Evolutionary conservation across 192 early-diverging fungal genomes (phyloP).

Genomic region (Coemansia sp.): DNA sequence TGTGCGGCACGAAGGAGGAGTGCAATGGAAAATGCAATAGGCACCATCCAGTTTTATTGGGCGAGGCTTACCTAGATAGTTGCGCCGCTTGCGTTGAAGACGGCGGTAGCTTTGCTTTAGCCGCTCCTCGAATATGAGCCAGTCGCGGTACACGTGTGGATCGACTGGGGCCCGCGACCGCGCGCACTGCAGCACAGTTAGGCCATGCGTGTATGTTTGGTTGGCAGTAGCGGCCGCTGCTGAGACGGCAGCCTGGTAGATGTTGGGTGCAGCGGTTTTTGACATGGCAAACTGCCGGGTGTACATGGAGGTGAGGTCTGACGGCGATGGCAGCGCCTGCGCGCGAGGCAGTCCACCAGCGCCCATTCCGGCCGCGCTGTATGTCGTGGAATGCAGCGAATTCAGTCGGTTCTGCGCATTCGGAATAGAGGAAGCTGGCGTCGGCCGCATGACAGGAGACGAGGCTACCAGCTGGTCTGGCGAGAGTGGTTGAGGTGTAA

Average conservation of each 20-base stretch:
- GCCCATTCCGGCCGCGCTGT: constrained; percentile 20
- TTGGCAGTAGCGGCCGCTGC: constrained; percentile 24
- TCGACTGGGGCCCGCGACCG: constrained; percentile 42
- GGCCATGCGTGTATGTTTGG: constrained; percentile 48
- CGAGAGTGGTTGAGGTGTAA: neutral
- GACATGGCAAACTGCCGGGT: constrained; percentile 51
- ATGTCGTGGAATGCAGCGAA: constrained; percentile 45
- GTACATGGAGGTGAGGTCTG: constrained; percentile 53
- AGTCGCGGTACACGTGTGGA: constrained; percentile 68
- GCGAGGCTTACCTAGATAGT: constrained; percentile 53
- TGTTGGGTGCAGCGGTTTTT: constrained; percentile 29
- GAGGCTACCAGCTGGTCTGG: neutral
- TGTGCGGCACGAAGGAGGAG: constrained; percentile 1
- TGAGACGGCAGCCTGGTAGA: constrained; percentile 37
- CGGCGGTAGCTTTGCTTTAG: constrained; percentile 73
- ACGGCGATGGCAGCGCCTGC: constrained; percentile 22
- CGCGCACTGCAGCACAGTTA: constrained; percentile 43
- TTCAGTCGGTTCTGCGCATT: constrained; percentile 17
- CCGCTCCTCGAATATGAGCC: constrained; percentile 81
- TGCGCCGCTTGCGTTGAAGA: constrained; percentile 68
- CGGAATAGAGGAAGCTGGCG: constrained; percentile 1
- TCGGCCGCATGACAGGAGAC: neutral
- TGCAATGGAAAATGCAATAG: neutral
- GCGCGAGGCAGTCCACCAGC: constrained; percentile 7
- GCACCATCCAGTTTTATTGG: too few relatives aligned